Percentiles rank a stretch among this genome's conserved stretches.
Evolutionary conservation across 2,329 filamentous ascomycete species (phyloP).

Genomic region (Coniosporium tulheliwenetii): DNA sequence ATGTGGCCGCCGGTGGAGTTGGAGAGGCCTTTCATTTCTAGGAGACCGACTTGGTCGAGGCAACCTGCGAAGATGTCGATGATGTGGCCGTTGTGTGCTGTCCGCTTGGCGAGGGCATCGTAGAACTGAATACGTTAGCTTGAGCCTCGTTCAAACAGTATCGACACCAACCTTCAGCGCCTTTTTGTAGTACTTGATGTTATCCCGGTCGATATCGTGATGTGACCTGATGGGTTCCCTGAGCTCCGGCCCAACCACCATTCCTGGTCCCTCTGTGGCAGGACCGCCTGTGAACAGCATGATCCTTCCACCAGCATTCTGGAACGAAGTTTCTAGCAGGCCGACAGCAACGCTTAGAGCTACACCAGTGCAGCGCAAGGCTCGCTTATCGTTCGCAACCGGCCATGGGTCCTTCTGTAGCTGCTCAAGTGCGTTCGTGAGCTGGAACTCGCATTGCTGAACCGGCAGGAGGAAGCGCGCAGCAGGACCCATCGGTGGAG

Average conservation of each 20-base stretch:
- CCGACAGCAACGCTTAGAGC: constrained; percentile 92
- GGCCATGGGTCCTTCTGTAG: constrained; percentile 97
- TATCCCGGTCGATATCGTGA: constrained; percentile 96
- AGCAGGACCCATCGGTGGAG: constrained; percentile 62
- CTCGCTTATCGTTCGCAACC: constrained; percentile 81
- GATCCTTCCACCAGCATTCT: constrained; percentile 85
- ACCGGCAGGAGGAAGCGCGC: constrained; percentile 87
- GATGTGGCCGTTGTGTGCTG: constrained; percentile 90
- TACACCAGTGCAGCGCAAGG: constrained; percentile 83
- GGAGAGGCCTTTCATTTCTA: constrained; percentile 95
- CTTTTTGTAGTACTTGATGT: constrained; percentile 99
- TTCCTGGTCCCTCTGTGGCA: constrained; percentile 87
- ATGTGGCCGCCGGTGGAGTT: constrained; percentile 97
- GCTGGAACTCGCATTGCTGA: constrained; percentile 89
- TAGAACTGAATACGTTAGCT: constrained; percentile 54
- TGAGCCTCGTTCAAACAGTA: constrained; percentile 9
- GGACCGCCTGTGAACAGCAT: constrained; percentile 96
- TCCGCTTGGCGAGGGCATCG: constrained; percentile 81
- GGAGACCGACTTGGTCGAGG: constrained; percentile 86
- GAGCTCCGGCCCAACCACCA: constrained; percentile 90
- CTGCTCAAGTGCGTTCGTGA: constrained; percentile 90
- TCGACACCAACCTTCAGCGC: constrained; percentile 59
- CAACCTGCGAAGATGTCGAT: constrained; percentile 97
- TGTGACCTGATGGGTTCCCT: constrained; percentile 95
- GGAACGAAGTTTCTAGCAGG: constrained; percentile 83